phyloP scores from a whole-genome alignment of 306 rosid species.

The Spatholobus suberectus region DNA sequence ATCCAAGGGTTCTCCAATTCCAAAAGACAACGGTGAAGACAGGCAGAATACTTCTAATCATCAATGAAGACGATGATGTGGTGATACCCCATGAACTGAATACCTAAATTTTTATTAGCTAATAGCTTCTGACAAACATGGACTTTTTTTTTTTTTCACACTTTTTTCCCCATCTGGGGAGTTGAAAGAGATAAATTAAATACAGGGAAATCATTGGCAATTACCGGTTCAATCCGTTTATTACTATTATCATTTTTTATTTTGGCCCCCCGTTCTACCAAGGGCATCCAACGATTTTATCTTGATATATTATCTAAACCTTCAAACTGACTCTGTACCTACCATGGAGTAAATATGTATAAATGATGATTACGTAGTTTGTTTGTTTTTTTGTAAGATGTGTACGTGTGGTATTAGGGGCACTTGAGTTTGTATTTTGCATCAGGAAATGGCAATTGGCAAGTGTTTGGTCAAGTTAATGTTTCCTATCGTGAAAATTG shows the following conservation, averaged over 20 bases:
- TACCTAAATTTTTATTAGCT: too few species aligned
- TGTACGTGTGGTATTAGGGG: neutral
- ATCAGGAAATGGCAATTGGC: neutral
- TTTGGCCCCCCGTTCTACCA: neutral
- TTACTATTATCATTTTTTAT: neutral
- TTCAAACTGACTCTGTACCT: neutral
- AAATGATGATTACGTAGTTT: neutral
- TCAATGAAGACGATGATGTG: slow-evolving; percentile 46
- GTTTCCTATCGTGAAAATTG: too few species aligned
- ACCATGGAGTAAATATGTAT: neutral
- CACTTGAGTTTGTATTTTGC: neutral
- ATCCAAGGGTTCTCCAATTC: slow-evolving; percentile 50
- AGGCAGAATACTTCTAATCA: slow-evolving; percentile 47
- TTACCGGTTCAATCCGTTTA: neutral
- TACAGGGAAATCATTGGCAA: neutral
- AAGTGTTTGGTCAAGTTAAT: neutral
- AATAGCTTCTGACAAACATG: slow-evolving; percentile 42
- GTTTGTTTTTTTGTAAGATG: neutral
- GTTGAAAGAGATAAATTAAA: slow-evolving; percentile 17
- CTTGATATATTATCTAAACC: neutral
- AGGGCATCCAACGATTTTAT: neutral
- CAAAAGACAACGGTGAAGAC: slow-evolving; percentile 33
- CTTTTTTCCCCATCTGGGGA: neutral
- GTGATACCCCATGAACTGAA: too few species aligned
- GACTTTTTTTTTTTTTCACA: too few species aligned